phyloP scores from a whole-genome alignment of 495 filamentous ascomycete species.

The Pyrenula massariospora region DNA sequence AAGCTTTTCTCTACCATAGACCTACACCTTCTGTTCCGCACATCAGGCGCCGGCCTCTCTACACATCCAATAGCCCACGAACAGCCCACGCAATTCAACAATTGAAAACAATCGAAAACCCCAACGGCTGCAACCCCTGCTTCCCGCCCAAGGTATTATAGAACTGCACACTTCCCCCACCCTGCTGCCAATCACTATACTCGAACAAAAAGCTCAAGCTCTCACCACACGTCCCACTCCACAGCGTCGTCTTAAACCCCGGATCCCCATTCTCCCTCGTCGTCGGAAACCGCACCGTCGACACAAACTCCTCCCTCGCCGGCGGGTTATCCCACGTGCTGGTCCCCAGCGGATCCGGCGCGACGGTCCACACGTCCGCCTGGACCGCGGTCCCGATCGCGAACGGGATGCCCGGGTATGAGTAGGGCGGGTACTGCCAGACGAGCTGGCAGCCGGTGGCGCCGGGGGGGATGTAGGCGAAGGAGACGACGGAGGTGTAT shows the following conservation, averaged over 20 bases:
- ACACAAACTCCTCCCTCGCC: background rate
- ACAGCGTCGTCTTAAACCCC: slow-evolving; percentile 1
- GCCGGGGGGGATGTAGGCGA: slow-evolving; percentile 7
- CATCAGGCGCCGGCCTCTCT: too few species aligned
- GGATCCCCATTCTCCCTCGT: background rate
- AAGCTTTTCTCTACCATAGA: too few species aligned
- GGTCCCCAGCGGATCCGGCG: slow-evolving; percentile 1
- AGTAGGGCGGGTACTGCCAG: slow-evolving; percentile 6
- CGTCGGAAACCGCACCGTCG: slow-evolving; percentile 7
- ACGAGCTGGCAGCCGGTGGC: slow-evolving; percentile 11
- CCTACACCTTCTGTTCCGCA: too few species aligned
- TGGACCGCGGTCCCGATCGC: slow-evolving; percentile 6
- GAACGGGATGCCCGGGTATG: slow-evolving; percentile 1
- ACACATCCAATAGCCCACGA: too few species aligned
- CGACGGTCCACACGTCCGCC: slow-evolving; percentile 8
- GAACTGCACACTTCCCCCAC: slow-evolving; percentile 7
- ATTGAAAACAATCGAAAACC: slow-evolving; percentile 11
- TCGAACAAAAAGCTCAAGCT: slow-evolving; percentile 11
- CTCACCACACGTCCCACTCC: slow-evolving; percentile 2
- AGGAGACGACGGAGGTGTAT: slow-evolving; percentile 7
- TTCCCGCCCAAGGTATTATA: slow-evolving; percentile 1
- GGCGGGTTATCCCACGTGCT: slow-evolving; percentile 9
- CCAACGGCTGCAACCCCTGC: background rate
- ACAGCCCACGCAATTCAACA: slow-evolving; percentile 8
- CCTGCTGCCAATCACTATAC: slow-evolving; percentile 6